Evolutionary conservation across 2,329 filamentous ascomycete genomes (phyloP).

Genomic region (Verticillium dahliae): DNA sequence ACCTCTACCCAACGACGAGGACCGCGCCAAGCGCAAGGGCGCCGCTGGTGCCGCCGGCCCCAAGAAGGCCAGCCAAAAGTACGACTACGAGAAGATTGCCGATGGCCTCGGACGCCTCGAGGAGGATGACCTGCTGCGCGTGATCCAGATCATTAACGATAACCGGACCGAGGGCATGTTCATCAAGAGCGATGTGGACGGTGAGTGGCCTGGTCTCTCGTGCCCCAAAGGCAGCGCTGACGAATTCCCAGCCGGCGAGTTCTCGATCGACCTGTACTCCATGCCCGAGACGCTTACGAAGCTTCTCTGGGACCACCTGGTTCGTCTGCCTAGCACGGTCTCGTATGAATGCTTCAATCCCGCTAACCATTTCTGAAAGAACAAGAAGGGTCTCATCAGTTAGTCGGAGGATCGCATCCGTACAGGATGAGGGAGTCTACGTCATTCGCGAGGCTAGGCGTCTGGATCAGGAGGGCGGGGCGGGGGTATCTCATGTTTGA

Average conservation of each 20-base stretch:
- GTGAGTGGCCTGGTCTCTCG: background rate
- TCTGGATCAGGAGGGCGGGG: background rate
- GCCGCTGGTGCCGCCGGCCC: constrained; percentile 55
- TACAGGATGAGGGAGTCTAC: background rate
- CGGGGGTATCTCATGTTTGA: background rate
- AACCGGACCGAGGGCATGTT: constrained; percentile 92
- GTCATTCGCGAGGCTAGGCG: background rate
- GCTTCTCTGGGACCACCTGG: constrained; percentile 85
- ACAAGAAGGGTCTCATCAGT: constrained; percentile 33
- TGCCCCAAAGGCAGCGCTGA: constrained; percentile 19
- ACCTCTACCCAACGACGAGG: constrained; percentile 70
- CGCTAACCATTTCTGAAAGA: constrained; percentile 15
- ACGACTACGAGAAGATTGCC: constrained; percentile 93
- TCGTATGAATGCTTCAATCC: background rate
- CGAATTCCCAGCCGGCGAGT: constrained; percentile 69
- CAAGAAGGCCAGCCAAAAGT: constrained; percentile 71
- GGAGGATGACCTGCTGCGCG: constrained; percentile 89
- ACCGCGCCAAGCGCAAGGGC: constrained; percentile 48
- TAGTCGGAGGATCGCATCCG: constrained; percentile 12
- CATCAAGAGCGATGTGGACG: constrained; percentile 91
- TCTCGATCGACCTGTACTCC: constrained; percentile 98
- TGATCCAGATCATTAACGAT: constrained; percentile 97
- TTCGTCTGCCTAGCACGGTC: background rate
- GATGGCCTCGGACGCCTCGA: constrained; percentile 82
- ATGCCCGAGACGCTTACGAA: constrained; percentile 83